phyloP scores from a whole-genome alignment of 192 early-diverging fungal species.

The Mortierella hygrophila region DNA sequence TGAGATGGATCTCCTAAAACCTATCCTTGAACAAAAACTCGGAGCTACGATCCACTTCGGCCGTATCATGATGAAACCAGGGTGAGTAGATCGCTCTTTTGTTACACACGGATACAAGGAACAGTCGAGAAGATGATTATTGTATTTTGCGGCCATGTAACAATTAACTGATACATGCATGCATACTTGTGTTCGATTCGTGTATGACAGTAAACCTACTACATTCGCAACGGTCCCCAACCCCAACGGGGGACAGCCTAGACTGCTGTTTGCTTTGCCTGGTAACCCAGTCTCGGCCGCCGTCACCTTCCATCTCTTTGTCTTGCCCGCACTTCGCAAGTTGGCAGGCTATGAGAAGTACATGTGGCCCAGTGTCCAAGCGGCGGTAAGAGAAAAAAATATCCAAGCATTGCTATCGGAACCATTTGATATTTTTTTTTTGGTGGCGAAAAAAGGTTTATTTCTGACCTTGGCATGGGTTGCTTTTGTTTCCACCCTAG shows the following conservation, averaged over 20 bases:
- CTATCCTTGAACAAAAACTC: slow-evolving; percentile 82
- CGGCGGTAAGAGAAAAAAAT: slow-evolving; percentile 64
- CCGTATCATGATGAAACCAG: slow-evolving; percentile 92
- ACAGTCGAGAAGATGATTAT: neutral
- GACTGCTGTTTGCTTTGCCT: slow-evolving; percentile 89
- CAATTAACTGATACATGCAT: neutral
- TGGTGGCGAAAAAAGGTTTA: neutral
- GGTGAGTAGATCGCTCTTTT: slow-evolving; percentile 55
- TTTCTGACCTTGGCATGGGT: neutral
- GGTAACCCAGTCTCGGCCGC: slow-evolving; percentile 95
- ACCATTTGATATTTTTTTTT: neutral
- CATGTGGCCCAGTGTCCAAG: slow-evolving; percentile 64
- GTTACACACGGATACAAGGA: neutral
- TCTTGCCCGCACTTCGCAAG: slow-evolving; percentile 84
- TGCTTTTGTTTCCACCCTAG: slow-evolving; percentile 29
- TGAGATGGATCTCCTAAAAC: slow-evolving; percentile 92
- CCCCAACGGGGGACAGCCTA: slow-evolving; percentile 44
- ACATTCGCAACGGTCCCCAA: slow-evolving; percentile 87
- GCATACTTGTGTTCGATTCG: neutral
- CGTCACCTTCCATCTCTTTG: slow-evolving; percentile 93
- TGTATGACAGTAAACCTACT: slow-evolving; percentile 82
- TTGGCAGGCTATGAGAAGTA: slow-evolving; percentile 75
- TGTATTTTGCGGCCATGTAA: neutral
- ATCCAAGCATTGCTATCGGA: neutral
- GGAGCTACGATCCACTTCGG: slow-evolving; percentile 92